Conservation (phyloP, 73 alveolate genomes). For the Tetrahymena thermophila region DNA sequence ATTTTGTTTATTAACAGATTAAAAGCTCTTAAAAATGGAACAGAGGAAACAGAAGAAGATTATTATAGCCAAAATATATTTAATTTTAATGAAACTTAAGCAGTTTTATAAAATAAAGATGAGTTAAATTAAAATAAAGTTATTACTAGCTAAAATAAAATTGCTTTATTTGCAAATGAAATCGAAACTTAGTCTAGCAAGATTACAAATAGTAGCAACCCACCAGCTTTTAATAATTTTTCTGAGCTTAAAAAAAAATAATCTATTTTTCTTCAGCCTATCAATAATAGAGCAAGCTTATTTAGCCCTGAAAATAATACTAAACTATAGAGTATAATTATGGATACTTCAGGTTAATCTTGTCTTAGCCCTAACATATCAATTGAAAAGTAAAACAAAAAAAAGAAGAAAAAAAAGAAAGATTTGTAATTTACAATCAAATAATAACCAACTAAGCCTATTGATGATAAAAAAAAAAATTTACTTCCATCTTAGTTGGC, state of each 20-base stretch:
- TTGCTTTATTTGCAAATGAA: neutral
- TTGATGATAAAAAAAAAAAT: neutral
- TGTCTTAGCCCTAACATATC: neutral
- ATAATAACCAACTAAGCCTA: neutral
- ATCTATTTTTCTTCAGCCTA: neutral
- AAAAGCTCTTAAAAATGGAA: neutral
- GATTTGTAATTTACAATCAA: neutral
- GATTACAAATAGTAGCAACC: neutral
- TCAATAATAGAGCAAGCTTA: neutral
- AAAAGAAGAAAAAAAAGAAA: neutral
- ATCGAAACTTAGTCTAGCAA: neutral
- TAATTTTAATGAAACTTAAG: neutral
- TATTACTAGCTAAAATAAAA: too few relatives aligned
- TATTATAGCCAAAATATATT: neutral
- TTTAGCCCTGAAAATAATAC: neutral
- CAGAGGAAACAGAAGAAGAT: neutral
- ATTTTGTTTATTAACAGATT: neutral
- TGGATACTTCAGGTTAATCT: neutral
- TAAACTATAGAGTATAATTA: neutral
- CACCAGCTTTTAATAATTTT: neutral
- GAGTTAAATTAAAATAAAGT: neutral
- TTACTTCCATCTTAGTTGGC: neutral
- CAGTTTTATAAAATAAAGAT: too few relatives aligned
- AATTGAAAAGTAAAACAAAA: neutral
- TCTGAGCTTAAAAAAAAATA: neutral